phyloP scores from a whole-genome alignment of 306 rosid genomes.

The Cucurbita argyrosperma region DNA sequence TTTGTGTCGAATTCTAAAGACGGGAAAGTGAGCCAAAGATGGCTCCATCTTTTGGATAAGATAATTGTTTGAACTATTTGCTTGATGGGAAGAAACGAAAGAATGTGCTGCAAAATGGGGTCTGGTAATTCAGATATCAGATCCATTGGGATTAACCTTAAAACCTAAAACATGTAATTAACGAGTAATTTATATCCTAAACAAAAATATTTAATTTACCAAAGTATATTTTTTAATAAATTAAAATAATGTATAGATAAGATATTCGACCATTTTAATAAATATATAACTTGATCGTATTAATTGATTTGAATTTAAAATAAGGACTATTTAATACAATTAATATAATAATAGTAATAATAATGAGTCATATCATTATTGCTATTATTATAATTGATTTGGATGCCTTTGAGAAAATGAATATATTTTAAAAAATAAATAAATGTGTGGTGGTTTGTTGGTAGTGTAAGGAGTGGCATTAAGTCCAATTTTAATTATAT shows the following conservation, averaged over 20 bases:
- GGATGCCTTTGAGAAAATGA: not conserved
- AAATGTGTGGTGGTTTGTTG: not conserved
- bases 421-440: not conserved
- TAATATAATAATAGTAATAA: not conserved
- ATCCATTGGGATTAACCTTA: not conserved
- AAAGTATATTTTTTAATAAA: no score
- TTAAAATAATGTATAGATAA: no score
- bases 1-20: not conserved
- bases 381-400: not conserved
- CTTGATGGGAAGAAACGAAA: slow-evolving; percentile 14
- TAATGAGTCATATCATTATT: not conserved
- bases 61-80: slow-evolving; percentile 18
- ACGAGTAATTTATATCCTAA: no score
- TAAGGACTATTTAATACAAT: no score
- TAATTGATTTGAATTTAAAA: no score
- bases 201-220: no score
- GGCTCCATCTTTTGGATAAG: slow-evolving; percentile 18
- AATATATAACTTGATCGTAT: no score
- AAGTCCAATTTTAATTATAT: not conserved
- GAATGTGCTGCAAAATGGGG: slow-evolving; percentile 15
- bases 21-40: slow-evolving; percentile 17
- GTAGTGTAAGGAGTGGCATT: not conserved
- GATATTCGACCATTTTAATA: no score
- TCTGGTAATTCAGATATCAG: slow-evolving; percentile 11
- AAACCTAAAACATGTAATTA: no score